phyloP scores from a whole-genome alignment of 805 yeast genomes.

The Lipomyces mesembrius region DNA sequence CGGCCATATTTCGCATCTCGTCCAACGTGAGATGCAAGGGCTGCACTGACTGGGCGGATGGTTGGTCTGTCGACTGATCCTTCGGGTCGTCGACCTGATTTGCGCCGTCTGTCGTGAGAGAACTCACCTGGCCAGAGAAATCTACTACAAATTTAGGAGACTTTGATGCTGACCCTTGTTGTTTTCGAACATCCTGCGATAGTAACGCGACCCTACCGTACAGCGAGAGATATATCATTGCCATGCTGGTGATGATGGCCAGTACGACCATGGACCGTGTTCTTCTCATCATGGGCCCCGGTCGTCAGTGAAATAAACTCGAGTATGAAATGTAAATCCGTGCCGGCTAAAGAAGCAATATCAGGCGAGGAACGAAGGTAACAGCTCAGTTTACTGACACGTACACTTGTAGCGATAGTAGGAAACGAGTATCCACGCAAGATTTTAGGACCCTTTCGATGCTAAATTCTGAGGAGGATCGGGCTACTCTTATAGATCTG shows the following conservation, averaged over 20 bases:
- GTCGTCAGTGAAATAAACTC: not conserved
- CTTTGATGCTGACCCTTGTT: not conserved
- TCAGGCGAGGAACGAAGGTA: too few relatives aligned
- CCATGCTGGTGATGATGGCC: not conserved
- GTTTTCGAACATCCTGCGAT: slow-evolving; percentile 2
- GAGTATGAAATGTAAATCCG: too few relatives aligned
- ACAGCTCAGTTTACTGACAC: too few relatives aligned
- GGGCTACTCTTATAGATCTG: too few relatives aligned
- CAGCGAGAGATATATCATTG: not conserved
- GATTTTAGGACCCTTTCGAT: too few relatives aligned
- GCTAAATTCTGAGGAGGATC: too few relatives aligned
- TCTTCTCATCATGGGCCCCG: not conserved
- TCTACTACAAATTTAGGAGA: slow-evolving; percentile 7
- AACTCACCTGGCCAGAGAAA: slow-evolving; percentile 14
- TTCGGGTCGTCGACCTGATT: not conserved
- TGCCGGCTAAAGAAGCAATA: not conserved
- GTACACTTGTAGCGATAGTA: too few relatives aligned
- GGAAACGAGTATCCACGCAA: too few relatives aligned
- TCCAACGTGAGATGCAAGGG: slow-evolving; percentile 4
- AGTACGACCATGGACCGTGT: not conserved
- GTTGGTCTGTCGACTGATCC: not conserved
- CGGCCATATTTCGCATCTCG: slow-evolving; percentile 5
- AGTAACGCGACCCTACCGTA: not conserved
- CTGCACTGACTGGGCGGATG: not conserved
- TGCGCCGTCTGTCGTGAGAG: not conserved